Evolutionary conservation across 2,329 filamentous ascomycete species (phyloP), one percentile per base, ranked within the genome.

Genomic region (Thelonectria rubi): DNA sequence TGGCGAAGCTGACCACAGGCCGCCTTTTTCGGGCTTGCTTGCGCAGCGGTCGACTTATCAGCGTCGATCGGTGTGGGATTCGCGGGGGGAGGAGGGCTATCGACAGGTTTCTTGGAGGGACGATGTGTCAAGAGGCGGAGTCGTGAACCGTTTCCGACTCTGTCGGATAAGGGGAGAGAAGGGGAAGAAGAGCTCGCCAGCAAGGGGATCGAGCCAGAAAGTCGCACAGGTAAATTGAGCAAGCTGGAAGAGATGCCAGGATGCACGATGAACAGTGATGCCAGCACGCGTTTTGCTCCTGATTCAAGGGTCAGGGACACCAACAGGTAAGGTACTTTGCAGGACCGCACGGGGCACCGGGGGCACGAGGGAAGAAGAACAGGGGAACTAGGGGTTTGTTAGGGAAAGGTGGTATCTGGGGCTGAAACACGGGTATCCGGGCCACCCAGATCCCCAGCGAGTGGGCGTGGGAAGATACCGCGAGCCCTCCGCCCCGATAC

Each of bases 231-330:
- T 62, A 65, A 68, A 62, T 45, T 60, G 64, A 67, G 55, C 65
- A 56, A 59, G 59, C 68, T 69, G 55, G 51, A 59, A 47, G 50
- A 55, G 51, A 53, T 62, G 49, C 15, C 53, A 59, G 60, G 68
- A 55, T 57, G 60, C 15, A 47, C 45, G n/a, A 47, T 47, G 21
- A 21, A 67, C 68, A 56, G 71, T 72, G 71, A 72, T 69, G 71
- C 71, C 70, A 73, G 71, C 71, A 73, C 71, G 69, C 71, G 69
- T 72, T 73, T 72, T 71, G 66, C 69, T 72, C 66, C 68, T 72
- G 70, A 72, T 71, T 69, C 64, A 72, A 69, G 65, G 66, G 67
- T 61, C 58, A 63, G 62, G 65, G 64, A 62, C 69, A 26, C n/a
- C n/a, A 20, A n/a, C 11, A 21, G 20, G 18, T 26, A 21, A 47